Conservation (phyloP, 331 rosid species). For the Malus hybrid region DNA sequence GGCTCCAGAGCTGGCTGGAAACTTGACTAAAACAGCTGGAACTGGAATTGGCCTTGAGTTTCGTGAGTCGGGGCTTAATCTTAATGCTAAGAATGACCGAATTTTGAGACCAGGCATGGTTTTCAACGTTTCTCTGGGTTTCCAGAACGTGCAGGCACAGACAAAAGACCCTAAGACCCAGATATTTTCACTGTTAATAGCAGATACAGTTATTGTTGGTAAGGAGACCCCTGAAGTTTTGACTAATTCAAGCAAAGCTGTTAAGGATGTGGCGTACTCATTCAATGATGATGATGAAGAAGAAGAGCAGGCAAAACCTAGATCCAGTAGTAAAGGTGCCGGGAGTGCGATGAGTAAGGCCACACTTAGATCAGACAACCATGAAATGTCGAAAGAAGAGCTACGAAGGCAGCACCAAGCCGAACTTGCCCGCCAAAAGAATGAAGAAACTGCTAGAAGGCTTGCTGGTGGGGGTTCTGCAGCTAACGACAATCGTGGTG, state of each 20-base stretch:
- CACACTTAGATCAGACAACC: slow-evolving; percentile 70
- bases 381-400: slow-evolving; percentile 74
- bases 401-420: slow-evolving; percentile 82
- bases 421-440: slow-evolving; percentile 84
- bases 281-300: slow-evolving; percentile 76
- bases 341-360: slow-evolving; percentile 46
- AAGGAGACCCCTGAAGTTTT: slow-evolving; percentile 48
- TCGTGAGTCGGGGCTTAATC: slow-evolving; percentile 64
- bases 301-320: slow-evolving; percentile 34
- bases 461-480: slow-evolving; percentile 70
- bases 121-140: slow-evolving; percentile 70
- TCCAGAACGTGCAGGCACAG: slow-evolving; percentile 58
- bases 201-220: slow-evolving; percentile 55
- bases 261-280: slow-evolving; percentile 72
- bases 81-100: slow-evolving; percentile 62
- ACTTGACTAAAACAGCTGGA: slow-evolving; percentile 65
- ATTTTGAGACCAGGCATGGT: slow-evolving; percentile 56
- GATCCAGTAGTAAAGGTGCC: slow-evolving; percentile 13
- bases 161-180: slow-evolving; percentile 41
- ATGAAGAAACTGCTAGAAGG: slow-evolving; percentile 81
- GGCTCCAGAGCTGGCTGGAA: slow-evolving; percentile 48
- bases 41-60: slow-evolving; percentile 78
- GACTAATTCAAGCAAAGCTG: slow-evolving; percentile 56
- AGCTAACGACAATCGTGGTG: slow-evolving; percentile 31
- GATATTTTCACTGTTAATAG: slow-evolving; percentile 53